Evolutionary conservation across 1,139 yeast species (phyloP), one percentile per base, ranked within the genome.

Genomic region (Taphrina flavorubra): DNA sequence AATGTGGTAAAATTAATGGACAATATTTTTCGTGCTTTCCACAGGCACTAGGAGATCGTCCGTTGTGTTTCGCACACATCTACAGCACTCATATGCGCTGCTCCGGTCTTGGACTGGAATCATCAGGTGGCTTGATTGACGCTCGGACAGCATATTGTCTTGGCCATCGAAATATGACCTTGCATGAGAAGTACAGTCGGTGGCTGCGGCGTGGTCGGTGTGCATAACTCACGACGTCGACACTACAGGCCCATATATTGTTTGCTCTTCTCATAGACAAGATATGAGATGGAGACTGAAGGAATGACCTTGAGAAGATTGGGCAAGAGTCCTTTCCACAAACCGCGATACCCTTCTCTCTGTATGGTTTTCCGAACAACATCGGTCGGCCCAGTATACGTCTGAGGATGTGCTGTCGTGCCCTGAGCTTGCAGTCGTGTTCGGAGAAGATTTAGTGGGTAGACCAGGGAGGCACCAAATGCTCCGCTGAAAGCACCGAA

Each of bases 401-500:
- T 84, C 76, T 89, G 88, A 11, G 98, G 98, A 79, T 94, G 99
- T 0, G 97, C 97, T 76, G 83, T 89, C 0, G 99, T 94, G 0
- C 98, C 99, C 78, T 94, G 99, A 0, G 99, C 97, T 79, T 94
- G 99, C 71, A 94, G 81, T 78, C 99, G 85, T 0, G 99, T 95
- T 79, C 99, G 84, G 66, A 94, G 79, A 68, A 94, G 81, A 76
- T 94, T 94, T 61, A 94, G 85, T 1, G 99, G 99, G 76, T 94
- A 94, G 13, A 94, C 99, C 55, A 89, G 86, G 0, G 97, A 87
- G 4, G 99, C 99, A 68, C 99, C 99, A 73, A 94, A 90, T 3
- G 97, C 85, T 31, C 99, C 99, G 51, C 97, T 89, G 66, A 90
- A 81, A 0, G 99, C 99, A 72, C 99, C 99, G 84, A 95, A 85